A percentile compares a stretch with the other conserved stretches of the same genome.
phyloP scores from a whole-genome alignment of 148 eudicot species.

The Dysphania ambrosioides region DNA sequence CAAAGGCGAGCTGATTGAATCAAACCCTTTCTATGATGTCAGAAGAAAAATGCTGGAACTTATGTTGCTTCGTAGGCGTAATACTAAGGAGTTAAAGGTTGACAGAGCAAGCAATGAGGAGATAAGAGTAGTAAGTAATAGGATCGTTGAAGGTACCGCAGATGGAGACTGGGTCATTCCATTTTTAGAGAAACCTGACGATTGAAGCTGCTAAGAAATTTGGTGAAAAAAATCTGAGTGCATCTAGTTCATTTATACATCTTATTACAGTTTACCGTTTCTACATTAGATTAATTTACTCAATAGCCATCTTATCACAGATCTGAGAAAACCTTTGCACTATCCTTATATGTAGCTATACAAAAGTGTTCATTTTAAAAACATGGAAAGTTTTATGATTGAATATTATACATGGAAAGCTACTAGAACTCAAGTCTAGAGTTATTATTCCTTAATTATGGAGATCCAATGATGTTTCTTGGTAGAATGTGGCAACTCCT shows the following conservation, averaged over 20 bases:
- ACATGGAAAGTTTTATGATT: background rate
- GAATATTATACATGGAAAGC: background rate
- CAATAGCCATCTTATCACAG: background rate
- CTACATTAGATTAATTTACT: background rate
- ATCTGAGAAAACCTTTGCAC: background rate
- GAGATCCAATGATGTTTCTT: background rate
- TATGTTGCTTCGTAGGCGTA: constrained; percentile 44
- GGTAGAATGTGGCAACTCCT: background rate
- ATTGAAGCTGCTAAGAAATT: constrained; percentile 2
- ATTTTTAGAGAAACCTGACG: constrained; percentile 22
- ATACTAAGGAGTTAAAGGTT: constrained; percentile 45
- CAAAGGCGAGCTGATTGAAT: constrained; percentile 47
- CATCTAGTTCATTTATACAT: constrained; percentile 2
- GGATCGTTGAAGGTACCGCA: constrained; percentile 15
- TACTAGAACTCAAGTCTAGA: background rate
- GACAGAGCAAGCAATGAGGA: constrained; percentile 24
- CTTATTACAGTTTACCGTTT: background rate
- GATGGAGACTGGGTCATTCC: constrained; percentile 36
- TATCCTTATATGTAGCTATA: background rate
- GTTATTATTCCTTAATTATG: background rate
- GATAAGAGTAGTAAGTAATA: constrained; percentile 1
- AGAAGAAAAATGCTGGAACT: constrained; percentile 75
- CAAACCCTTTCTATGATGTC: constrained; percentile 40
- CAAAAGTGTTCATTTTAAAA: background rate
- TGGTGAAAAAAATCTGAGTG: constrained; percentile 15